Evolutionary conservation across 1,284 basidiomycete species (phyloP).

Genomic region (Apiotrichum akiyoshidainum): DNA sequence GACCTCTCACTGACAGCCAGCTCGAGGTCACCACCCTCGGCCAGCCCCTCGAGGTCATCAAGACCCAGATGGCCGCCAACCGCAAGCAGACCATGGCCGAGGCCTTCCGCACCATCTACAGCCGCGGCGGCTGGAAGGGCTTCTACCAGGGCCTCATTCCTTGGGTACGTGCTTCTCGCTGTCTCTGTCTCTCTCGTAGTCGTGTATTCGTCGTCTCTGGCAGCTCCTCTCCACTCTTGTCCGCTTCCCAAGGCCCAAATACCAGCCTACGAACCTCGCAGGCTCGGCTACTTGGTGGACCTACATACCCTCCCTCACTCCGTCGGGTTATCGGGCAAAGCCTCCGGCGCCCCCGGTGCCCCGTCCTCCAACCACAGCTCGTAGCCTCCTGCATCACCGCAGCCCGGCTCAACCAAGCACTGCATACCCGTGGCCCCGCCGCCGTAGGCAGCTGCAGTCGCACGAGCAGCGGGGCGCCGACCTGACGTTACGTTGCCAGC

Average conservation of each 20-base stretch:
- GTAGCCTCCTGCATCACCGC: too few relatives aligned
- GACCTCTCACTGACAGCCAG: slow-evolving; percentile 9
- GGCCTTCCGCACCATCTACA: slow-evolving; percentile 82
- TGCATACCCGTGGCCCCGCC: too few relatives aligned
- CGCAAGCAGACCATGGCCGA: slow-evolving; percentile 84
- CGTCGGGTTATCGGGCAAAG: neutral
- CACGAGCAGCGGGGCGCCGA: too few relatives aligned
- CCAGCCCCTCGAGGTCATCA: slow-evolving; percentile 96
- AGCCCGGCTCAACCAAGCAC: too few relatives aligned
- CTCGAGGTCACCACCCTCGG: slow-evolving; percentile 89
- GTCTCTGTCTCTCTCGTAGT: neutral
- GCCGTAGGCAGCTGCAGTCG: too few relatives aligned
- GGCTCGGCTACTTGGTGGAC: neutral
- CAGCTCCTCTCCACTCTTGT: neutral
- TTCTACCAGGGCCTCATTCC: slow-evolving; percentile 99
- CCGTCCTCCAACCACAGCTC: neutral
- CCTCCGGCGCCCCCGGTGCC: neutral
- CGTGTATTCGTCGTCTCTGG: neutral
- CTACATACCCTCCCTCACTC: neutral
- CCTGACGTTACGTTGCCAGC: too few relatives aligned
- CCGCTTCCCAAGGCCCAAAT: neutral
- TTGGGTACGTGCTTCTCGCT: slow-evolving; percentile 61
- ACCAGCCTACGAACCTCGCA: too few relatives aligned
- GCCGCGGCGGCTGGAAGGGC: slow-evolving; percentile 81
- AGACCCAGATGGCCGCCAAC: slow-evolving; percentile 98